These are phyloP conservation scores for Taiwanofungus camphoratus DNA, from an alignment of 1,284 basidiomycete genomes.

Conservation along the genomic window DNA sequence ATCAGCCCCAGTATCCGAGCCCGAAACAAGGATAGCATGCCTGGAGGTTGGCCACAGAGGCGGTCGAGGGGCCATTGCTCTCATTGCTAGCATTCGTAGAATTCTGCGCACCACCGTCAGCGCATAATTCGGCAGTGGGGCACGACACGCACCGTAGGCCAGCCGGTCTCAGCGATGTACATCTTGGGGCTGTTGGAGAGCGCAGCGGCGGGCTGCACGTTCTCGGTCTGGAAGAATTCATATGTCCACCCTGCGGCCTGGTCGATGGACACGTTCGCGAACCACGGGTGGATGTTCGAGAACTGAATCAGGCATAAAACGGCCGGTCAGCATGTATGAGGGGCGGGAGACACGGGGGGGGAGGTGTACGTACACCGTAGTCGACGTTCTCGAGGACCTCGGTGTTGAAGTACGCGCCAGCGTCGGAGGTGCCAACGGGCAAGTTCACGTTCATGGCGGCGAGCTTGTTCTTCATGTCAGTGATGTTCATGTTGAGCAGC, in stretches of 20 bases:
- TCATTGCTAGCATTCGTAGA: slow-evolving; percentile 51
- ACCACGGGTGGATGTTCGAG: slow-evolving; percentile 85
- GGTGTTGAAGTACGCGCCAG: slow-evolving; percentile 80
- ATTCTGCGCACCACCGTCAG: slow-evolving; percentile 31
- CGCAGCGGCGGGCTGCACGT: slow-evolving; percentile 45
- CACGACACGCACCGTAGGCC: slow-evolving; percentile 68
- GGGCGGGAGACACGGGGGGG: not conserved
- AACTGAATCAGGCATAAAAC: slow-evolving; percentile 22
- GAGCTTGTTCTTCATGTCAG: slow-evolving; percentile 56
- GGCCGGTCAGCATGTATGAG: not conserved
- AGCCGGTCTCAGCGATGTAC: slow-evolving; percentile 92
- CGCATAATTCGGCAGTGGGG: not conserved
- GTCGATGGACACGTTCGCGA: slow-evolving; percentile 65
- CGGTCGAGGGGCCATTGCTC: slow-evolving; percentile 62
- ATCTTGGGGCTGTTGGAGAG: slow-evolving; percentile 66
- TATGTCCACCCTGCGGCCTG: slow-evolving; percentile 67
- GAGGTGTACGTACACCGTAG: slow-evolving; percentile 53
- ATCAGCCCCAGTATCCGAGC: no score
- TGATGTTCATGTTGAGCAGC: slow-evolving; percentile 60
- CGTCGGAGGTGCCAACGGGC: slow-evolving; percentile 86
- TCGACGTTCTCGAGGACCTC: slow-evolving; percentile 67
- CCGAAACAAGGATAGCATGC: not conserved
- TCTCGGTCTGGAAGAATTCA: slow-evolving; percentile 51
- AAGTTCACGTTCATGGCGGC: slow-evolving; percentile 49
- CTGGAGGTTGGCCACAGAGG: slow-evolving; percentile 64